Conservation (phyloP, 2,329 filamentous ascomycete genomes). For the Colletotrichum sp. region DNA sequence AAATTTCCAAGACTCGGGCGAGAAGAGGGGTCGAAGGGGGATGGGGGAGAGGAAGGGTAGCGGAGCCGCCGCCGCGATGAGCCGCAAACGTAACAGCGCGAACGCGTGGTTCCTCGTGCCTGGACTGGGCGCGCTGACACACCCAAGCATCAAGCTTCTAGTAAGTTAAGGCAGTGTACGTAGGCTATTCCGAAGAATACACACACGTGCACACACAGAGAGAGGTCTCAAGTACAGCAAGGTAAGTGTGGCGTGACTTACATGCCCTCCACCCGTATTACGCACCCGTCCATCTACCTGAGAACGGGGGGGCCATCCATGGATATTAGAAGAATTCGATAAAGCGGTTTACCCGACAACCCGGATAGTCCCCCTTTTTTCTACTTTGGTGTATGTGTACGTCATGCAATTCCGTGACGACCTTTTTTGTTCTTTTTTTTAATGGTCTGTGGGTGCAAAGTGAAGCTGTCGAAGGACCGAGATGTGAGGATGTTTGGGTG, state of each 20-base stretch:
- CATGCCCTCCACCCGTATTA: background rate
- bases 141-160: background rate
- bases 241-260: background rate
- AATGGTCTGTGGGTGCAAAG: background rate
- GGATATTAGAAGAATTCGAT: background rate
- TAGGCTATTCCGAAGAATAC: background rate
- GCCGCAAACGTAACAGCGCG: background rate
- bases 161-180: background rate
- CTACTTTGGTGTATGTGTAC: background rate
- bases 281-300: background rate
- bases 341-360: background rate
- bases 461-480: background rate
- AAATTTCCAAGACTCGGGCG: background rate
- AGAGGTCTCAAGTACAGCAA: background rate
- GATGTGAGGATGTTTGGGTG: background rate
- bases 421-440: background rate
- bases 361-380: background rate
- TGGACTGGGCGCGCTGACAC: background rate
- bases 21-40: background rate
- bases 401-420: background rate
- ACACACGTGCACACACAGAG: background rate
- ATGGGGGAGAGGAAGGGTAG: background rate
- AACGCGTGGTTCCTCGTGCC: conserved; percentile 4
- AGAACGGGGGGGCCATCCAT: background rate
- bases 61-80: background rate